phyloP scores from a whole-genome alignment of 140 eudicot genomes.

The Bidens hawaiensis region DNA sequence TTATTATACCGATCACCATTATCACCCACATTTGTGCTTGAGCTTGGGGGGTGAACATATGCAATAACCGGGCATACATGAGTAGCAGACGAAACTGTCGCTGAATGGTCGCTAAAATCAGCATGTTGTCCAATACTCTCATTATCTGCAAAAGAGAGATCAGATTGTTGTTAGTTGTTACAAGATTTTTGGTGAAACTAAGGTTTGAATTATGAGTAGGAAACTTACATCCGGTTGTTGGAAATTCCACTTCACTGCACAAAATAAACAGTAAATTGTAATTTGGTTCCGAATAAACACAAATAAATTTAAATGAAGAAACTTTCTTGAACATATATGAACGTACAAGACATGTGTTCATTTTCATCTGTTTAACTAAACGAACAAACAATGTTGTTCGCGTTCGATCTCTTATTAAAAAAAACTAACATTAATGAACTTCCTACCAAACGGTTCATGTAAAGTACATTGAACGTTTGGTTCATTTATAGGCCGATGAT shows the following conservation, averaged over 20 bases:
- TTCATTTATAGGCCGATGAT: too few relatives aligned
- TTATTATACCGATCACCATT: conserved; percentile 45
- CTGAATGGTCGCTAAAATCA: neutral
- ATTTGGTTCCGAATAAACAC: too few relatives aligned
- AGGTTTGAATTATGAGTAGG: neutral
- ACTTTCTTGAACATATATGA: too few relatives aligned
- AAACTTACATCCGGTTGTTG: conserved; percentile 64
- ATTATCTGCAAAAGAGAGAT: conserved; percentile 41
- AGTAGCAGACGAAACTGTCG: conserved; percentile 36
- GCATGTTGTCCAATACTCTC: conserved; percentile 68
- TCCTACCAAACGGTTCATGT: too few relatives aligned
- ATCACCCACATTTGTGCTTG: conserved; percentile 44
- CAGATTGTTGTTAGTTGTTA: conserved; percentile 7
- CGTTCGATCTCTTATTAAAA: too few relatives aligned
- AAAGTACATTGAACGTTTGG: too few relatives aligned
- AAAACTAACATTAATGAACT: too few relatives aligned
- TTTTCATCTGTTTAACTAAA: too few relatives aligned
- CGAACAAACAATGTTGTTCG: too few relatives aligned
- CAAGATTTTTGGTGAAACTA: neutral
- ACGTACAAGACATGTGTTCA: too few relatives aligned
- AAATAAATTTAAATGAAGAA: too few relatives aligned
- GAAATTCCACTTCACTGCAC: conserved; percentile 69
- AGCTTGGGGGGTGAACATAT: conserved; percentile 61
- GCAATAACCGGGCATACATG: conserved; percentile 75
- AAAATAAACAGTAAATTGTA: conserved; percentile 20